phyloP scores from a whole-genome alignment of 352 stramenopile species.

The Phytophthora chlamydospora region DNA sequence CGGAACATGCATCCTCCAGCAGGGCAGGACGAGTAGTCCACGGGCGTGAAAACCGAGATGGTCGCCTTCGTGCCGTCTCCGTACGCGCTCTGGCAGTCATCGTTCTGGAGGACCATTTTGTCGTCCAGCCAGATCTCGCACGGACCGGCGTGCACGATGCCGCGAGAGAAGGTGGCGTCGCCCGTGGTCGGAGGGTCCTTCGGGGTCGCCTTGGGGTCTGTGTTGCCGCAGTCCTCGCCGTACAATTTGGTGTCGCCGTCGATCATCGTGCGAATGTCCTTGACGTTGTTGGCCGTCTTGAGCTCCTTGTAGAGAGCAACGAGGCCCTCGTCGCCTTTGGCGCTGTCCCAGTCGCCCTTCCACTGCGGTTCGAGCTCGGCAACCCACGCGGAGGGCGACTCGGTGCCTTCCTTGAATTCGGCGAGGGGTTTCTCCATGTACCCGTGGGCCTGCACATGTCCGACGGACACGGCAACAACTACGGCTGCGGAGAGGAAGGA shows the following conservation, averaged over 20 bases:
- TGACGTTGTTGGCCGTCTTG: constrained; percentile 25
- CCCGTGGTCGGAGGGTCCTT: constrained; percentile 32
- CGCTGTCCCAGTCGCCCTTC: constrained; percentile 30
- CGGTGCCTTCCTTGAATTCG: constrained; percentile 24
- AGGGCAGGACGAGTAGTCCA: constrained; percentile 41
- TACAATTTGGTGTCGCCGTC: constrained; percentile 35
- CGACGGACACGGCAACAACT: constrained; percentile 9
- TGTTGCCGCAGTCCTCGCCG: constrained; percentile 34
- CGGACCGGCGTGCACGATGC: constrained; percentile 33
- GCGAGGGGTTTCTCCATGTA: constrained; percentile 34
- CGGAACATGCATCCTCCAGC: constrained; percentile 38
- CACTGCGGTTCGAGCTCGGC: constrained; percentile 26
- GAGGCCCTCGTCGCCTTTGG: constrained; percentile 18
- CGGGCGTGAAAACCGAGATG: constrained; percentile 39
- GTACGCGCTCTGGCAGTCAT: constrained; percentile 38
- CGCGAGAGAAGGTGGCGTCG: constrained; percentile 39
- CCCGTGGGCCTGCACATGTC: constrained; percentile 20
- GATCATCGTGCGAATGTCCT: constrained; percentile 35
- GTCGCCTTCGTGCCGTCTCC: constrained; percentile 27
- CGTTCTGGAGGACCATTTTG: constrained; percentile 36
- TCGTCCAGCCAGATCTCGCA: constrained; percentile 45
- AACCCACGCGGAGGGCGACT: constrained; percentile 25
- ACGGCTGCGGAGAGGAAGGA: constrained; percentile 6
- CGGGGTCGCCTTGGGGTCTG: constrained; percentile 25
- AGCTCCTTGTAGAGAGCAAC: constrained; percentile 34